phyloP scores from a whole-genome alignment of 169 alveolate genomes.

The Cryptosporidium viatorum region DNA sequence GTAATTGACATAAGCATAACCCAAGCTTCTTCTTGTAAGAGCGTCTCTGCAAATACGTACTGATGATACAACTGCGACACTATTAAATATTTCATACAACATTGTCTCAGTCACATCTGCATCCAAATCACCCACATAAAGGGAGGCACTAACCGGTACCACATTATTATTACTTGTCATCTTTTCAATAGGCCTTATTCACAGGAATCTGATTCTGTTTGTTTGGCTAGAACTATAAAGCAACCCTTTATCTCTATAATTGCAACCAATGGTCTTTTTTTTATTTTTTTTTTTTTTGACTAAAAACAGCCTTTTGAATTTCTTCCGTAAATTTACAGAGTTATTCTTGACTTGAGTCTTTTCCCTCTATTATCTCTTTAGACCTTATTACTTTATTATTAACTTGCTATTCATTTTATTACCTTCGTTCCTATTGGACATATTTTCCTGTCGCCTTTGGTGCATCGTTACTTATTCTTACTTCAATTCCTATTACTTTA shows the following conservation, averaged over 20 bases:
- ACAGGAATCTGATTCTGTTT: constrained; percentile 15
- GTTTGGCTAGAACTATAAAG: constrained; percentile 17
- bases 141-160: constrained; percentile 85
- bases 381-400: constrained; percentile 1
- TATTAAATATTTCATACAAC: constrained; percentile 92
- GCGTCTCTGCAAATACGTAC: constrained; percentile 93
- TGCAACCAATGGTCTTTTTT: constrained; percentile 31
- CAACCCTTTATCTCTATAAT: neutral
- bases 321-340: neutral
- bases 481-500: constrained; percentile 4
- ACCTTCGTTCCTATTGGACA: constrained; percentile 8
- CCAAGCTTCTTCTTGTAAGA: constrained; percentile 89
- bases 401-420: neutral
- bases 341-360: constrained; percentile 15
- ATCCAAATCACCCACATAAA: constrained; percentile 92
- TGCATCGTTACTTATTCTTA: constrained; percentile 9
- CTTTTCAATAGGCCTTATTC: constrained; percentile 31
- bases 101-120: constrained; percentile 94
- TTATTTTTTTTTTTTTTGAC: constrained; percentile 29
- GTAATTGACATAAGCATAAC: constrained; percentile 94
- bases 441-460: constrained; percentile 10
- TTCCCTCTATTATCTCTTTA: constrained; percentile 8
- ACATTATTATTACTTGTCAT: constrained; percentile 59
- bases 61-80: constrained; percentile 93
- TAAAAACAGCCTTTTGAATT: constrained; percentile 28